Conservation (phyloP, 179 eudicot genomes). For the Silene vulgaris region DNA sequence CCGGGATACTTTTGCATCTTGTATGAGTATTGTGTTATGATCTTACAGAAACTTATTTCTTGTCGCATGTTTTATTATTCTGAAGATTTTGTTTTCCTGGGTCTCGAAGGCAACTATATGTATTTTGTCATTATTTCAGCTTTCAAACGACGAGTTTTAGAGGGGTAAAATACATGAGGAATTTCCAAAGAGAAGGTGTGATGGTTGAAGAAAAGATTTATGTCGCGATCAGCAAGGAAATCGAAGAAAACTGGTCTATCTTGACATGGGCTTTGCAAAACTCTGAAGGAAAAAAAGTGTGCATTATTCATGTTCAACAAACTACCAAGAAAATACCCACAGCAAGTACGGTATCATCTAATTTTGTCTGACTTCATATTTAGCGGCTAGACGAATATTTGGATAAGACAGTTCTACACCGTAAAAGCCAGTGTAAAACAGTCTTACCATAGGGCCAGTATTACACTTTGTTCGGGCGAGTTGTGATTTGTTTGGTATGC, state of each 20-base stretch:
- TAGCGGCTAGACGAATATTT: not conserved
- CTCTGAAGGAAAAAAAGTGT: slow-evolving; percentile 39
- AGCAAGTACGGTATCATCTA: not conserved
- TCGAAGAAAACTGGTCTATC: slow-evolving; percentile 34
- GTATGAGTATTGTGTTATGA: not conserved
- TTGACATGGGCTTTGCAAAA: slow-evolving; percentile 58
- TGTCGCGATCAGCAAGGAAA: slow-evolving; percentile 53
- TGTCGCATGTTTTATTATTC: not conserved
- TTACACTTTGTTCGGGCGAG: not conserved
- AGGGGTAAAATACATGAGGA: not conserved
- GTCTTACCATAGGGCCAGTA: not conserved
- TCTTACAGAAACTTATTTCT: not conserved
- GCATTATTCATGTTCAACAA: slow-evolving; percentile 65
- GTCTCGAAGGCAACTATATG: too few relatives aligned
- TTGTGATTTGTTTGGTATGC: not conserved
- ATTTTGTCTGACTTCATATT: not conserved
- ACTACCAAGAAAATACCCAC: not conserved
- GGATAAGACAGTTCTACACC: not conserved
- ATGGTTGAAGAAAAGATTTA: slow-evolving; percentile 34
- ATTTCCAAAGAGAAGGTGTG: not conserved
- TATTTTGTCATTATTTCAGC: not conserved
- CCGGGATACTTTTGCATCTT: not conserved
- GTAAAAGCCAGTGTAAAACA: not conserved
- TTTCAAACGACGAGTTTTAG: not conserved
- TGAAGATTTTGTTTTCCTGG: not conserved